Conservation (phyloP, 139 green algal genomes). For the Nannochloris sp. region DNA sequence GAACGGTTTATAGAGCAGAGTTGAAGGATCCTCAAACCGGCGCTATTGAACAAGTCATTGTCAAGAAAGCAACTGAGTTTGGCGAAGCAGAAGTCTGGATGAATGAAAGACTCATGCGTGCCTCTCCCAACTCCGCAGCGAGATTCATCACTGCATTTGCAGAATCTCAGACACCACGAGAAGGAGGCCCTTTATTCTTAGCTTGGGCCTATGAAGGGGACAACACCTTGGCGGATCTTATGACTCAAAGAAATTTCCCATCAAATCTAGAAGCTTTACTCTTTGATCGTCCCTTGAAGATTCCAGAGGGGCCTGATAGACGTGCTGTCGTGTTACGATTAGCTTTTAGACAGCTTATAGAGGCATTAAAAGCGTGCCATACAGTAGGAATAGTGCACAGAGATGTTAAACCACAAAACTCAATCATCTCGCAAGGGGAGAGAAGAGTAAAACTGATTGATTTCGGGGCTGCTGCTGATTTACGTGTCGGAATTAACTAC, state of each 20-base stretch:
- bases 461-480: constrained; percentile 80
- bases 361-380: constrained; percentile 54
- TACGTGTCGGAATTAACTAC: constrained; percentile 91
- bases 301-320: constrained; percentile 34
- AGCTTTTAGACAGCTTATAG: constrained; percentile 62
- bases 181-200: constrained; percentile 51
- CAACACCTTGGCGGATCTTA: constrained; percentile 61
- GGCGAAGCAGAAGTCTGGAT: constrained; percentile 97
- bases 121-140: constrained; percentile 48
- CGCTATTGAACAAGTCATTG: constrained; percentile 16
- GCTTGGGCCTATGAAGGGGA: constrained; percentile 80
- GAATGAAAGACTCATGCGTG: constrained; percentile 89
- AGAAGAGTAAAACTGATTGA: constrained; percentile 83
- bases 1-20: constrained; percentile 75
- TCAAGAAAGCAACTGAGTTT: constrained; percentile 90
- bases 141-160: constrained; percentile 85
- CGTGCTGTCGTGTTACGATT: constrained; percentile 38
- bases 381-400: constrained; percentile 70
- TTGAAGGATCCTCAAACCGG: constrained; percentile 35
- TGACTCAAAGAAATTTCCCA: constrained; percentile 79
- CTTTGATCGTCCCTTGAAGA: constrained; percentile 62
- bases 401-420: constrained; percentile 92
- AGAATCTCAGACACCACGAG: constrained; percentile 25
- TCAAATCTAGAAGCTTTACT: constrained; percentile 82
- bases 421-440: constrained; percentile 54